Conservation (phyloP, 2,329 filamentous ascomycete species). For the Ophiostoma sp. region DNA sequence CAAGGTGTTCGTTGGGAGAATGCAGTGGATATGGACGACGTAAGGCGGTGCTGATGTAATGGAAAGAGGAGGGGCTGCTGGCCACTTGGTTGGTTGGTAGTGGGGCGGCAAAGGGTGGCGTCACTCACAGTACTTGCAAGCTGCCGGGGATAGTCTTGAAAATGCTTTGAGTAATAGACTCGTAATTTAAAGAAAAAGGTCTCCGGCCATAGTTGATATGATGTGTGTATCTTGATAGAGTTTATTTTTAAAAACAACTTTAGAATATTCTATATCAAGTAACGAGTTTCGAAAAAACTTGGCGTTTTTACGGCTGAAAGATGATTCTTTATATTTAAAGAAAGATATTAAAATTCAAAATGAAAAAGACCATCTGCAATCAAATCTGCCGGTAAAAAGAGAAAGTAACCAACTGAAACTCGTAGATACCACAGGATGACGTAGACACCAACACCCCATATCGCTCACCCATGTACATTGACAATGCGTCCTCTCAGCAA, state of each 20-base stretch:
- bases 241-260: too few species aligned
- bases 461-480: neutral
- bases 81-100: neutral
- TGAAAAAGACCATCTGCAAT: too few species aligned
- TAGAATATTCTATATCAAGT: too few species aligned
- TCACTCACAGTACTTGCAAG: neutral
- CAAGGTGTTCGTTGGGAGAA: conserved; percentile 6
- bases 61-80: conserved; percentile 8
- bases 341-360: too few species aligned
- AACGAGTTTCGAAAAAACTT: too few species aligned
- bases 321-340: too few species aligned
- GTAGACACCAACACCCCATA: neutral
- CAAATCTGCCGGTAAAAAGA: neutral
- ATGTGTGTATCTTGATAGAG: too few species aligned
- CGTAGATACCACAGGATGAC: neutral
- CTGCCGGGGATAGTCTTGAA: neutral
- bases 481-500: neutral
- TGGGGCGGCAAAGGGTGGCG: neutral
- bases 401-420: neutral
- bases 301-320: too few species aligned
- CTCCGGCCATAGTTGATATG: too few species aligned
- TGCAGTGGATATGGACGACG: conserved; percentile 12
- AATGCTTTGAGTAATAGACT: neutral
- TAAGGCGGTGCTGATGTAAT: conserved; percentile 2
- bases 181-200: too few species aligned